Percentiles rank a stretch among this genome's conserved stretches.
phyloP scores from a whole-genome alignment of 1,284 basidiomycete species.

The Melanopsichium pennsylvanicum region DNA sequence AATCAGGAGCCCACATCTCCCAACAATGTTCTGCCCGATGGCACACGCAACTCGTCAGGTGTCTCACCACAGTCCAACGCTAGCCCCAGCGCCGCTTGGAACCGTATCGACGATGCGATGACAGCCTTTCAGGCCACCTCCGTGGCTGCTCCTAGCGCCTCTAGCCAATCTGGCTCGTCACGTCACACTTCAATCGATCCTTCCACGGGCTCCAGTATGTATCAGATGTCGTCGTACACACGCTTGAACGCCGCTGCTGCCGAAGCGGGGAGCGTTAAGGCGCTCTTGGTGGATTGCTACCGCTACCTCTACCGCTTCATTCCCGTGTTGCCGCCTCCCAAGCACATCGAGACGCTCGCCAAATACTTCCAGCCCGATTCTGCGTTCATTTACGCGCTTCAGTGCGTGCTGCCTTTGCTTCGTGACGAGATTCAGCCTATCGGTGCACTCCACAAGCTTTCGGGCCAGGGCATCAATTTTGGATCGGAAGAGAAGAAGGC shows the following conservation, averaged over 20 bases:
- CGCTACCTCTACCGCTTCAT: conserved; percentile 60
- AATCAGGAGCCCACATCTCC: conserved; percentile 3
- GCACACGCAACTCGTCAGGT: background rate
- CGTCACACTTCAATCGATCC: conserved; percentile 19
- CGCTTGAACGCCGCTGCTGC: conserved; percentile 25
- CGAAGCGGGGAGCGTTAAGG: conserved; percentile 26
- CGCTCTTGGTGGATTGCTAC: conserved; percentile 54
- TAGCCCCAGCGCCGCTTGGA: conserved; percentile 14
- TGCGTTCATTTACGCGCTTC: conserved; percentile 52
- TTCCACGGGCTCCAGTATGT: conserved; percentile 13
- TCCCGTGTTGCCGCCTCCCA: conserved; percentile 48
- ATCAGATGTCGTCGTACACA: conserved; percentile 17
- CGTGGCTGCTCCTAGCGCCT: conserved; percentile 15
- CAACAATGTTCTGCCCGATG: background rate
- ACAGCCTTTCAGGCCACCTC: conserved; percentile 34
- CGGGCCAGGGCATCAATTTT: conserved; percentile 49
- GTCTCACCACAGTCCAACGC: conserved; percentile 11
- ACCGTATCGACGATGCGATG: conserved; percentile 14
- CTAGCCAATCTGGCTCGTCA: conserved; percentile 15
- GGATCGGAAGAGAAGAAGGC: conserved; percentile 48
- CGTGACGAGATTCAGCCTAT: conserved; percentile 49
- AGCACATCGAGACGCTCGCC: conserved; percentile 42
- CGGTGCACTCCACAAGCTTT: conserved; percentile 35
- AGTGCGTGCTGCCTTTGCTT: conserved; percentile 53
- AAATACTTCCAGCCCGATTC: conserved; percentile 42